Evolutionary conservation across 2,329 filamentous ascomycete species (phyloP).

Genomic region (Ophiocordyceps polyrhachis-furcata): DNA sequence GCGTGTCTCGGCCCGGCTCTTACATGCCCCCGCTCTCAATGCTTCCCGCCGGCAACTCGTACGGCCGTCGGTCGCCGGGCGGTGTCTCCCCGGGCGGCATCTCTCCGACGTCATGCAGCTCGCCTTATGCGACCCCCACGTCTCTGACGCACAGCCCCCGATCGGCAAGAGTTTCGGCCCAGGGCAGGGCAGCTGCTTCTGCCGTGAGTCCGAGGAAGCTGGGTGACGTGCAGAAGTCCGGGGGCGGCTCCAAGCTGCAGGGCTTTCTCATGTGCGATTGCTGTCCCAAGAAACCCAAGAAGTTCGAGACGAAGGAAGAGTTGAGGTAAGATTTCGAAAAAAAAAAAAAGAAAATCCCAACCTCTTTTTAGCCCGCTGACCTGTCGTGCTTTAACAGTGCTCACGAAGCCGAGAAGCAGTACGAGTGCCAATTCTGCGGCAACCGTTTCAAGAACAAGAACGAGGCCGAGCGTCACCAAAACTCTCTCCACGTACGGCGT

Average conservation of each 20-base stretch:
- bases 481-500: constrained; percentile 75
- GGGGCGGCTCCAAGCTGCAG: constrained; percentile 28
- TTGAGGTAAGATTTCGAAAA: constrained; percentile 53
- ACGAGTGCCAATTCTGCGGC: constrained; percentile 78
- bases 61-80: constrained; percentile 26
- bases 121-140: constrained; percentile 28
- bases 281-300: constrained; percentile 93
- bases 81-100: constrained; percentile 27
- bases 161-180: constrained; percentile 18
- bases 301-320: constrained; percentile 72
- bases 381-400: too few species aligned
- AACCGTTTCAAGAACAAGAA: constrained; percentile 99
- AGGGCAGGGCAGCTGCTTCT: constrained; percentile 27
- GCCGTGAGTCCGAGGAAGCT: constrained; percentile 32
- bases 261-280: constrained; percentile 64
- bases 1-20: constrained; percentile 23
- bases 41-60: constrained; percentile 22
- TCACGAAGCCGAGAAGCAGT: constrained; percentile 92
- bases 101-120: constrained; percentile 29
- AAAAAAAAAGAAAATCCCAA: too few species aligned
- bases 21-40: constrained; percentile 28
- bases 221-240: constrained; percentile 27
- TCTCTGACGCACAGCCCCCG: constrained; percentile 31
- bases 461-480: constrained; percentile 89
- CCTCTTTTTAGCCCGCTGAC: too few species aligned